Conservation (phyloP, 106 monocot species). For the Allium sativum region DNA sequence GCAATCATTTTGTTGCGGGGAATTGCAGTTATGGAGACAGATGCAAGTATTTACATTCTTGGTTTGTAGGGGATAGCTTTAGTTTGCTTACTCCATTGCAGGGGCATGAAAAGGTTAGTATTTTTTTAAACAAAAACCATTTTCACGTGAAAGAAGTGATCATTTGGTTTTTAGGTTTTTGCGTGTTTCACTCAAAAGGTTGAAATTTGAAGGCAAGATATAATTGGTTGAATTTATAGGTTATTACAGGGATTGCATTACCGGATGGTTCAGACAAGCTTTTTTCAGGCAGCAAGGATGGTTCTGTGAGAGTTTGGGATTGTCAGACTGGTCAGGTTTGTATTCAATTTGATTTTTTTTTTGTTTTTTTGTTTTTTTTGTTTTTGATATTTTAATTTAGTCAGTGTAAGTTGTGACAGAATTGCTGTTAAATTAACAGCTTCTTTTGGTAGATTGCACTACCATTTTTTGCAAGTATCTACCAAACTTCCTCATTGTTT, state of each 20-base stretch:
- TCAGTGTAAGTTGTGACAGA: background rate
- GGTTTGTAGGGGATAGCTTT: slow-evolving; percentile 53
- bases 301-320: slow-evolving; percentile 80
- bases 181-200: no score
- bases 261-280: slow-evolving; percentile 87
- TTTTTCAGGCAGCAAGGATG: slow-evolving; percentile 85
- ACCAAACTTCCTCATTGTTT: no score
- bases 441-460: no score
- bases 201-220: no score
- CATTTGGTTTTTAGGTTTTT: no score
- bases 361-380: no score
- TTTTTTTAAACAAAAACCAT: background rate
- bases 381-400: background rate
- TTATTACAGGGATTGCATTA: slow-evolving; percentile 79
- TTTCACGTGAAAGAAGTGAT: no score
- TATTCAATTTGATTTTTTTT: background rate
- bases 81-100: slow-evolving; percentile 43
- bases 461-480: no score
- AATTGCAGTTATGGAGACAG: slow-evolving; percentile 55
- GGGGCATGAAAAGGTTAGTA: slow-evolving; percentile 71
- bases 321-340: slow-evolving; percentile 85
- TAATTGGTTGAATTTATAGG: slow-evolving; percentile 23
- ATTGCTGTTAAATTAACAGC: background rate
- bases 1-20: slow-evolving; percentile 34
- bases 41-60: slow-evolving; percentile 65